These are phyloP conservation scores for Heterobasidion annosum DNA, from an alignment of 1,284 basidiomycete genomes.

Conservation along the genomic window DNA sequence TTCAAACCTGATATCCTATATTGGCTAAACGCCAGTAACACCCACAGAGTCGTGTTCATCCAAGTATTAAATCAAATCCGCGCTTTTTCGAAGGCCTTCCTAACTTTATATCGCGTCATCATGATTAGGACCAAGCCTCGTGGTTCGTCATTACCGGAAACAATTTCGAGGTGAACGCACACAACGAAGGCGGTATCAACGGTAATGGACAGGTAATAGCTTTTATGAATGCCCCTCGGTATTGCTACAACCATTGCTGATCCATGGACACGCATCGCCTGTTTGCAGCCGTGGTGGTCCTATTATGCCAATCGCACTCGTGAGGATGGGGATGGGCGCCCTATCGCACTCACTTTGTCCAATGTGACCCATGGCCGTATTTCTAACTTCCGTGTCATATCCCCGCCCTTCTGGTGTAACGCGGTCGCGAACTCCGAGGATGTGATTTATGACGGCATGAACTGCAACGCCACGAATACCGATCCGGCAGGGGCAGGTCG, in stretches of 20 bases:
- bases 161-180: not conserved
- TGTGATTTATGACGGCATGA: conserved; percentile 53
- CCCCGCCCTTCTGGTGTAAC: conserved; percentile 62
- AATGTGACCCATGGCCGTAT: conserved; percentile 38
- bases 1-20: not conserved
- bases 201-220: not conserved
- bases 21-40: not conserved
- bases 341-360: conserved; percentile 50
- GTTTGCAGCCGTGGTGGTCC: conserved; percentile 36
- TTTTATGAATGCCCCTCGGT: not conserved
- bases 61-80: not conserved
- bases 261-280: not conserved
- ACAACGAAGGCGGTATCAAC: not conserved
- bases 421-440: conserved; percentile 44
- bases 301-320: conserved; percentile 34
- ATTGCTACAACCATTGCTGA: not conserved
- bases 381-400: conserved; percentile 43
- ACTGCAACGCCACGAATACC: conserved; percentile 51
- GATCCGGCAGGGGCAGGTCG: conserved; percentile 39
- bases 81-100: not conserved
- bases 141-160: not conserved
- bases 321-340: conserved; percentile 51
- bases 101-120: not conserved
- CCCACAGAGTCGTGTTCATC: not conserved
- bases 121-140: not conserved